A percentile compares a stretch with the other conserved stretches of the same genome.
phyloP scores from a whole-genome alignment of 1,284 basidiomycete species.

The Ceratobasidium sp. region DNA sequence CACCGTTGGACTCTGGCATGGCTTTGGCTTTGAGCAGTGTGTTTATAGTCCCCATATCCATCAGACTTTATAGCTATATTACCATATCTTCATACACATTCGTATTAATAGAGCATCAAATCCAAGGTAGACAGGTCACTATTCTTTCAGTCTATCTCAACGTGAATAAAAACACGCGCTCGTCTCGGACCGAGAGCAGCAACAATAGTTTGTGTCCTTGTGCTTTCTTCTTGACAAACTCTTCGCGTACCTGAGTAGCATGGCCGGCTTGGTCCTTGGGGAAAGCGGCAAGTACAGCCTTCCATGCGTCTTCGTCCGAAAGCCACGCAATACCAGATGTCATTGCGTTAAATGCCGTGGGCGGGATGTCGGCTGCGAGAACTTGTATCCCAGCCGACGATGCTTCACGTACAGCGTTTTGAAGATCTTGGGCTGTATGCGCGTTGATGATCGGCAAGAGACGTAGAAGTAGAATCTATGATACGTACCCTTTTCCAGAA shows the following conservation, averaged over 20 bases:
- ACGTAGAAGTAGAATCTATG: conserved; percentile 40
- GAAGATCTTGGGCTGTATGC: conserved; percentile 66
- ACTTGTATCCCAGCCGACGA: conserved; percentile 63
- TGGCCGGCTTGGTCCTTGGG: conserved; percentile 67
- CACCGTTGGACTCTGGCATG: conserved; percentile 14
- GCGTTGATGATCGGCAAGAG: conserved; percentile 56
- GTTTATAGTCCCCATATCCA: conserved; percentile 34
- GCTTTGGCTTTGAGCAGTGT: conserved; percentile 6
- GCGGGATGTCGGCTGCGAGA: conserved; percentile 74
- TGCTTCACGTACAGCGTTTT: conserved; percentile 64
- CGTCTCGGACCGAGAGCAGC: conserved; percentile 75
- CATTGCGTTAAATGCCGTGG: conserved; percentile 69
- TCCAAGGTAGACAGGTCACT: background rate
- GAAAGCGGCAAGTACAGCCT: conserved; percentile 64
- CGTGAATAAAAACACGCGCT: conserved; percentile 69
- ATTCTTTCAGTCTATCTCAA: background rate
- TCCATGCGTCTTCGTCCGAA: conserved; percentile 78
- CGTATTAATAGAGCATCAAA: conserved; percentile 3
- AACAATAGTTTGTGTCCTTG: conserved; percentile 72
- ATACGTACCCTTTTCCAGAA: conserved; percentile 68
- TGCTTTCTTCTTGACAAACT: conserved; percentile 65
- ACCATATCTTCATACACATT: conserved; percentile 22
- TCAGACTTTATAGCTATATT: conserved; percentile 28
- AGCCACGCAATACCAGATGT: conserved; percentile 67
- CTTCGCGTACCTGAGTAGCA: conserved; percentile 67